phyloP scores from a whole-genome alignment of 2,329 filamentous ascomycete species.

The Atkinsonella hypoxylon region DNA sequence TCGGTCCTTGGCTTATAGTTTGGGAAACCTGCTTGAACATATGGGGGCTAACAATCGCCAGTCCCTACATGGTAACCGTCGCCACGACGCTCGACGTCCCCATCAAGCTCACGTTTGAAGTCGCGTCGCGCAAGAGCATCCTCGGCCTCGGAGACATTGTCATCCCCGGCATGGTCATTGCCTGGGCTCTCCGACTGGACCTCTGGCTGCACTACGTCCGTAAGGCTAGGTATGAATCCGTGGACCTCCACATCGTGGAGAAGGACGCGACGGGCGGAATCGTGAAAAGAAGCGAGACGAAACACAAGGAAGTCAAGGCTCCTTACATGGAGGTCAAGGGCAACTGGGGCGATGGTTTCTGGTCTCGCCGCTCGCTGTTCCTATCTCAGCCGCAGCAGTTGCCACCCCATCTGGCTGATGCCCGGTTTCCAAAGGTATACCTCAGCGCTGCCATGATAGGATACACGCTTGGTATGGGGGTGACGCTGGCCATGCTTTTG shows the following conservation, averaged over 20 bases:
- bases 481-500: conserved; percentile 65
- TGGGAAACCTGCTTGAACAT: too few species aligned
- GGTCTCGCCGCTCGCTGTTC: conserved; percentile 39
- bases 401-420: conserved; percentile 24
- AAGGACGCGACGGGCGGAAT: conserved; percentile 22
- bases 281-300: conserved; percentile 24
- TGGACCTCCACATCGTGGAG: conserved; percentile 21
- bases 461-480: conserved; percentile 66
- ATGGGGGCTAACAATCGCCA: conserved; percentile 16
- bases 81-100: conserved; percentile 84
- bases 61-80: conserved; percentile 74
- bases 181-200: conserved; percentile 81
- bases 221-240: conserved; percentile 40
- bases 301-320: conserved; percentile 37
- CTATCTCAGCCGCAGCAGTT: conserved; percentile 13
- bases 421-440: conserved; percentile 68
- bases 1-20: neutral
- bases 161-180: conserved; percentile 82
- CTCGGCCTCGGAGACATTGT: conserved; percentile 92
- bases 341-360: conserved; percentile 74
- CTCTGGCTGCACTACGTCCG: conserved; percentile 70
- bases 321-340: conserved; percentile 50
- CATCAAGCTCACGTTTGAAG: conserved; percentile 73
- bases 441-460: conserved; percentile 68
- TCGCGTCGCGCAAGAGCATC: conserved; percentile 61